A percentile compares a stretch with the other conserved stretches of the same genome.
Conservation (phyloP, 2,329 filamentous ascomycete genomes). For the Tympanopsis confertula region DNA sequence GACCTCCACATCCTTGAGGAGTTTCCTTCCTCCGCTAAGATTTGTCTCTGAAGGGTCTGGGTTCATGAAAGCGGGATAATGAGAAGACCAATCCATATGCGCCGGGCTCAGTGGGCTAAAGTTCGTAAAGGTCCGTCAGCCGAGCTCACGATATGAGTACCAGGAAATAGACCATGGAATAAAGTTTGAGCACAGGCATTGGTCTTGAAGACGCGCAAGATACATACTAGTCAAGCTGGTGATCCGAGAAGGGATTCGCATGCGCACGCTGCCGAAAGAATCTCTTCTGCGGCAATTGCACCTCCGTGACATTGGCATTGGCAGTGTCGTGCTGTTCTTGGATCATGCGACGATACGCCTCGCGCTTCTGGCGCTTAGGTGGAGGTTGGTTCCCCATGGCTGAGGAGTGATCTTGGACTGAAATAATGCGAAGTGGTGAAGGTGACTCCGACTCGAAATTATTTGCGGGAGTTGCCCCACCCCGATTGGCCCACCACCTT, state of each 20-base stretch:
- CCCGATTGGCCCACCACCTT: no score
- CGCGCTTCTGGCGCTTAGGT: slow-evolving; percentile 1
- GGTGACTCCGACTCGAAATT: no score
- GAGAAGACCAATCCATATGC: slow-evolving; percentile 81
- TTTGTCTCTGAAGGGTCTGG: slow-evolving; percentile 16
- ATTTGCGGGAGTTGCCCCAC: no score
- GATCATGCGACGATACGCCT: neutral
- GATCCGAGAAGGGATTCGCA: slow-evolving; percentile 96
- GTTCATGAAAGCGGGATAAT: slow-evolving; percentile 65
- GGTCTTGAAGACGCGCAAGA: slow-evolving; percentile 4
- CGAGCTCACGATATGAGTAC: no score
- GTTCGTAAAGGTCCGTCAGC: no score
- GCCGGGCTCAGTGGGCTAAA: slow-evolving; percentile 64
- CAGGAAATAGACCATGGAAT: no score
- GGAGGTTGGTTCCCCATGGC: no score
- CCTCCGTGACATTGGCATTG: slow-evolving; percentile 24
- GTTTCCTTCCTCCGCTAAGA: neutral
- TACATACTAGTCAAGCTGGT: slow-evolving; percentile 73
- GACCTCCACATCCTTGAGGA: slow-evolving; percentile 65
- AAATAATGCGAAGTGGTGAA: no score
- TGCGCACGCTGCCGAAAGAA: slow-evolving; percentile 94
- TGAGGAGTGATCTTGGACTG: no score
- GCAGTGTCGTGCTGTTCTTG: neutral
- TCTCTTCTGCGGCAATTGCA: slow-evolving; percentile 73
- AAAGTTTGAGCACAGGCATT: slow-evolving; percentile 6